These are phyloP conservation scores for Ustilago sp. DNA, from an alignment of 1,284 basidiomycete genomes.

Conservation along the genomic window DNA sequence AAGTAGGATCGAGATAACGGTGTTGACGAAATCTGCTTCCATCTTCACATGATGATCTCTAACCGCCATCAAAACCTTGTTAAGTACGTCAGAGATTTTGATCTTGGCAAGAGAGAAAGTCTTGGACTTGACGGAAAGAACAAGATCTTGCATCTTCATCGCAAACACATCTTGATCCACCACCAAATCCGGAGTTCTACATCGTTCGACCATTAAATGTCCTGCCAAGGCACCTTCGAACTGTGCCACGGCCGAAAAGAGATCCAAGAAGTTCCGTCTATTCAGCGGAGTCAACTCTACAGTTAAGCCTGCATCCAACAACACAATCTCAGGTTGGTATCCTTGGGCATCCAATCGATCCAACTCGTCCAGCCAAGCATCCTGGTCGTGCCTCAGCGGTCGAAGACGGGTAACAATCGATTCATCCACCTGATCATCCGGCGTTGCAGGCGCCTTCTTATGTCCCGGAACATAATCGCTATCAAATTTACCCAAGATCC, in stretches of 20 bases:
- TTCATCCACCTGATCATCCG: constrained; percentile 72
- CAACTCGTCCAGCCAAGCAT: constrained; percentile 81
- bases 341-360: constrained; percentile 77
- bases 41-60: constrained; percentile 95
- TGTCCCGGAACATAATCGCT: constrained; percentile 61
- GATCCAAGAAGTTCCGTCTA: constrained; percentile 91
- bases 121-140: constrained; percentile 91
- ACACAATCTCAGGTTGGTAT: constrained; percentile 92
- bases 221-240: constrained; percentile 97
- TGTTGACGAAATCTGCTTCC: constrained; percentile 98
- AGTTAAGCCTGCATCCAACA: constrained; percentile 95
- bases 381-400: constrained; percentile 73
- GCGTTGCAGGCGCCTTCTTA: constrained; percentile 70
- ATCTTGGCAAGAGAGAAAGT: constrained; percentile 96
- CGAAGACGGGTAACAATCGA: constrained; percentile 79
- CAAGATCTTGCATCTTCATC: constrained; percentile 94
- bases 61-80: constrained; percentile 87
- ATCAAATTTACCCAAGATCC: constrained; percentile 65
- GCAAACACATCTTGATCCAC: constrained; percentile 94
- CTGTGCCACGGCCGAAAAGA: constrained; percentile 93
- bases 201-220: constrained; percentile 94
- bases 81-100: constrained; percentile 92
- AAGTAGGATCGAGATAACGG: constrained; percentile 91
- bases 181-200: constrained; percentile 89
- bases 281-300: constrained; percentile 85